These are phyloP conservation scores for Imleria badia DNA, from an alignment of 768 basidiomycete genomes.

Conservation along the genomic window DNA sequence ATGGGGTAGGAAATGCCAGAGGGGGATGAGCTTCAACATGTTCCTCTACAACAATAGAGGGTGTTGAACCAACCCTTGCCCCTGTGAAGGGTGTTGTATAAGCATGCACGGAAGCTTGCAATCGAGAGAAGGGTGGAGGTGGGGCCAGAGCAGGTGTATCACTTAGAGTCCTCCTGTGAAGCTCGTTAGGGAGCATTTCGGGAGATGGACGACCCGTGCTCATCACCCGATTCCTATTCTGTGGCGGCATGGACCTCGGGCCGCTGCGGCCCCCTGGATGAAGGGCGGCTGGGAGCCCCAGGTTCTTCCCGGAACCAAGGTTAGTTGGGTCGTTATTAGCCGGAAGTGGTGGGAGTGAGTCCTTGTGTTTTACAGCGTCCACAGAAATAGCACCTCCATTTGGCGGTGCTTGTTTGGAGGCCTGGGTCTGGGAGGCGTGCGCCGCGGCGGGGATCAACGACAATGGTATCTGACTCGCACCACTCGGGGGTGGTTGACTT, in stretches of 20 bases:
- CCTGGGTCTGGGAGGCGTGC: slow-evolving; percentile 3
- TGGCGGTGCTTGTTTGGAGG: slow-evolving; percentile 6
- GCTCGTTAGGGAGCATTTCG: slow-evolving; percentile 5
- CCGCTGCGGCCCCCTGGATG: slow-evolving; percentile 37
- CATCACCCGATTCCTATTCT: slow-evolving; percentile 10
- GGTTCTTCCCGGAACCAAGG: slow-evolving; percentile 18
- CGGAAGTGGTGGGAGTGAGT: slow-evolving; percentile 43
- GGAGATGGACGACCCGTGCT: slow-evolving; percentile 9
- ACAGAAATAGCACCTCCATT: slow-evolving; percentile 6
- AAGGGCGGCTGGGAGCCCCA: slow-evolving; percentile 40
- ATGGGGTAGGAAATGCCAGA: slow-evolving; percentile 5
- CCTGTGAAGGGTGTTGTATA: neutral
- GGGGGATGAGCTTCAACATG: neutral
- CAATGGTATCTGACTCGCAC: slow-evolving; percentile 15
- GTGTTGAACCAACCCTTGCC: neutral
- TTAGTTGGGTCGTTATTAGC: slow-evolving; percentile 25
- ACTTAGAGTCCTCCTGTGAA: slow-evolving; percentile 8
- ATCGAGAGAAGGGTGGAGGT: slow-evolving; percentile 1
- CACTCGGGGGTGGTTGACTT: neutral
- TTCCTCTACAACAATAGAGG: slow-evolving; percentile 22
- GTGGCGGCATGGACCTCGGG: slow-evolving; percentile 19
- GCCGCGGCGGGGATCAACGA: slow-evolving; percentile 30
- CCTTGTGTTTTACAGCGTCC: slow-evolving; percentile 15
- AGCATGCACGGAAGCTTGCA: slow-evolving; percentile 7
- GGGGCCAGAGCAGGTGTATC: slow-evolving; percentile 14